These are phyloP conservation scores for Novymonas esmeraldas DNA, from an alignment of 208 protist species.

Conservation along the genomic window DNA sequence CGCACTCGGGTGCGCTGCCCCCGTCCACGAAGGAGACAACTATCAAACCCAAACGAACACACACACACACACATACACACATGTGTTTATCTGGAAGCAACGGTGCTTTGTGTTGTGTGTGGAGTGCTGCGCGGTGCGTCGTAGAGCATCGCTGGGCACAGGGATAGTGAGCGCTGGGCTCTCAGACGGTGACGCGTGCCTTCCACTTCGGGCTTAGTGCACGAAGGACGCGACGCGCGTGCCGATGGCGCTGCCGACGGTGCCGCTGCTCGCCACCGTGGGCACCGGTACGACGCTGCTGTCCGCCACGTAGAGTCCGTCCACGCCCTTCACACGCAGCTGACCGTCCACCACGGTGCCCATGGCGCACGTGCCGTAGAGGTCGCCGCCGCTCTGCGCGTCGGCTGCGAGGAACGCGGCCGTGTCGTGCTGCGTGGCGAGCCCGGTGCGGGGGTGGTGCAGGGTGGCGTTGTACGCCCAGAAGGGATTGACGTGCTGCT, in stretches of 20 bases:
- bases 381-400: slow-evolving; percentile 39
- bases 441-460: slow-evolving; percentile 38
- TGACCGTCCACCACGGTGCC: slow-evolving; percentile 57
- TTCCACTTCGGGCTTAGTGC: too few relatives aligned
- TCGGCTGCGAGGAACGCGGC: slow-evolving; percentile 63
- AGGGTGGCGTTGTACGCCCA: slow-evolving; percentile 42
- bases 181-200: too few relatives aligned
- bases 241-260: slow-evolving; percentile 65
- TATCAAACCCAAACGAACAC: too few relatives aligned
- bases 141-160: too few relatives aligned
- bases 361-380: slow-evolving; percentile 81
- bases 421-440: slow-evolving; percentile 50
- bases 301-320: slow-evolving; percentile 67
- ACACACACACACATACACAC: too few relatives aligned
- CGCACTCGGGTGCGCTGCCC: too few relatives aligned
- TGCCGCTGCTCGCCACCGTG: slow-evolving; percentile 57
- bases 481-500: slow-evolving; percentile 50
- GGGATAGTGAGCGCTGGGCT: too few relatives aligned
- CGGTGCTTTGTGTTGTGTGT: too few relatives aligned
- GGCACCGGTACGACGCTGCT: slow-evolving; percentile 74
- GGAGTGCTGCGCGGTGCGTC: too few relatives aligned
- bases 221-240: slow-evolving; percentile 50
- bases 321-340: slow-evolving; percentile 56
- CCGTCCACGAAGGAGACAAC: too few relatives aligned
- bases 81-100: too few relatives aligned